Percentiles rank a stretch among this genome's conserved stretches.
Evolutionary conservation across 1,284 basidiomycete genomes (phyloP).

Genomic region (Bothia castanella): DNA sequence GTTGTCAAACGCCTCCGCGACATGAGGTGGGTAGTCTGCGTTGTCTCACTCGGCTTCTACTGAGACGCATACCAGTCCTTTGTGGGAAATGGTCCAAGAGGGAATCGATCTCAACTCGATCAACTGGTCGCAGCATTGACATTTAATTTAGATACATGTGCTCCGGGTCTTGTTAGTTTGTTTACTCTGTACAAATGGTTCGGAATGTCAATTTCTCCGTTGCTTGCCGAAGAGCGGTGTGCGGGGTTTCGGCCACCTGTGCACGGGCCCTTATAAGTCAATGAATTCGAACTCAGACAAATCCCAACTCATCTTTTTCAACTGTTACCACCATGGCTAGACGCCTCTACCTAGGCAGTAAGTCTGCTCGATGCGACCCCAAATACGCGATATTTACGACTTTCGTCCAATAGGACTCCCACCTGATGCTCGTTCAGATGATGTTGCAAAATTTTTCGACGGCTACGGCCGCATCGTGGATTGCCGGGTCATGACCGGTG

Average conservation of each 20-base stretch:
- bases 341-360: conserved; percentile 81
- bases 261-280: conserved; percentile 38
- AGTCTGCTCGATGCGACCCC: conserved; percentile 27
- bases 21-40: conserved; percentile 47
- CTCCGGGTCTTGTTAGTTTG: conserved; percentile 1
- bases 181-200: conserved; percentile 12
- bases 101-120: conserved; percentile 94
- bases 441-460: conserved; percentile 82
- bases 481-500: conserved; percentile 90
- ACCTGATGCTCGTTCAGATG: conserved; percentile 71
- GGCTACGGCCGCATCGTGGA: conserved; percentile 84
- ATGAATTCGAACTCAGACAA: conserved; percentile 39
- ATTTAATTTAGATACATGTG: no score
- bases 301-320: conserved; percentile 31
- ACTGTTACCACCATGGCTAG: conserved; percentile 65
- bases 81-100: conserved; percentile 99
- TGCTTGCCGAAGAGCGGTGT: conserved; percentile 5
- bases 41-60: conserved; percentile 5
- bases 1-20: conserved; percentile 77
- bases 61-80: conserved; percentile 51
- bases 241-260: conserved; percentile 16
- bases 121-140: conserved; percentile 83
- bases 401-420: conserved; percentile 58
- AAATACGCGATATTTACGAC: not conserved
- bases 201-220: not conserved